phyloP scores from a whole-genome alignment of 179 eudicot genomes.

The Actinidia arguta region DNA sequence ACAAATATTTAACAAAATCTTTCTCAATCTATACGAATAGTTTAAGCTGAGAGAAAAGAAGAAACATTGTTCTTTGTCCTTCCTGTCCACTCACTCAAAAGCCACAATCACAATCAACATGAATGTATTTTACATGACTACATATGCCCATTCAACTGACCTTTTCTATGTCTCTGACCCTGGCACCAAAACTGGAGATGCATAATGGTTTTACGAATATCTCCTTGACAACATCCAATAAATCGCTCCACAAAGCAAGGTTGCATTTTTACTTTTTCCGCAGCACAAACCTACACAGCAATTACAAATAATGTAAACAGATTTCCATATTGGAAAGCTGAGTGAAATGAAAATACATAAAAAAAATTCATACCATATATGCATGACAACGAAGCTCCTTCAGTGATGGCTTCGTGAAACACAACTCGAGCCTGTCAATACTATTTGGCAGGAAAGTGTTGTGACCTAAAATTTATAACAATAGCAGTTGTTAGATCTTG shows the following conservation, averaged over 20 bases:
- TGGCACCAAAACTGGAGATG: slow-evolving; percentile 97
- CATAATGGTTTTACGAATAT: slow-evolving; percentile 83
- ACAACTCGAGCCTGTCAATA: slow-evolving; percentile 72
- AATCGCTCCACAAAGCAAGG: slow-evolving; percentile 68
- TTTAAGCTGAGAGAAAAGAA: not conserved
- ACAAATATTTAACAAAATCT: not conserved
- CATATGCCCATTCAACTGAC: slow-evolving; percentile 29
- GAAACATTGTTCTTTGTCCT: not conserved
- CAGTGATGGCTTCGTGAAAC: slow-evolving; percentile 67
- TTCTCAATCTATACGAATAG: not conserved
- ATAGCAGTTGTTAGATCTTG: slow-evolving; percentile 23
- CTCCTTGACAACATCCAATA: slow-evolving; percentile 64
- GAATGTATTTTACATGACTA: slow-evolving; percentile 8
- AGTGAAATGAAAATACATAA: not conserved
- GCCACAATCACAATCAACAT: slow-evolving; percentile 13
- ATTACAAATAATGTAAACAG: slow-evolving; percentile 22
- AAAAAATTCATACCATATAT: slow-evolving; percentile 45
- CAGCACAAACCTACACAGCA: slow-evolving; percentile 69
- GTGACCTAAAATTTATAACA: slow-evolving; percentile 44
- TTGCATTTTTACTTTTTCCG: slow-evolving; percentile 64
- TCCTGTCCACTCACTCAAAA: not conserved
- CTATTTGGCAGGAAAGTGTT: slow-evolving; percentile 74
- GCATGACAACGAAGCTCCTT: slow-evolving; percentile 71
- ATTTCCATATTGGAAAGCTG: not conserved
- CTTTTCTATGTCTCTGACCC: slow-evolving; percentile 48